Base-by-base conservation (phyloP, 257 asterid species). In the Jacaranda copaia region DNA sequence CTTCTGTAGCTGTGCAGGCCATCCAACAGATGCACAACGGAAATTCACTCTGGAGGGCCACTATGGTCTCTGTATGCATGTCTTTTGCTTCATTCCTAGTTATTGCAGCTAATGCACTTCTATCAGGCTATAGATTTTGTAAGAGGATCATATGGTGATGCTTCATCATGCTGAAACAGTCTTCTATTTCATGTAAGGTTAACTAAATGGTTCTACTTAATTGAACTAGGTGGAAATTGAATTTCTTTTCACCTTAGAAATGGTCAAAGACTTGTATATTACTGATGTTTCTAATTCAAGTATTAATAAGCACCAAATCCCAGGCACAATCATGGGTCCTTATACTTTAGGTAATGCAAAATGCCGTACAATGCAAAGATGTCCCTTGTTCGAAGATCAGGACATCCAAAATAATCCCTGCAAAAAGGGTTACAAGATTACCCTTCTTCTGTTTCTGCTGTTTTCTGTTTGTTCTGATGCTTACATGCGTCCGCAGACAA, bases 91-190 rank as follows among this genome's bases (percentile, higher is more conserved):
- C 92, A 45, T 87, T 88, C 87, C 38, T 85, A 53, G 82, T 89
- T 72, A 66, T 81, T 59, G 92, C 84, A 39, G 73, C 75, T 60
- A 75, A 80, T 58, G 89, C 87, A 67, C 81, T 87, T 72, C 61
- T 92, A 75, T 92, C 97, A 48, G 96, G 97, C 66, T 88, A 89
- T 85, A 89, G 79, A 76, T 77, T 91, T n/a, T 91, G 89, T 74
- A 91, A 91, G 81, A 91, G 97, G 80, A 84, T 91, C 67, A 87
- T 82, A 63, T 89, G 91, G 93, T 90, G 79, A 85, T 76, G 55
- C 53, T 62, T 40, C 75, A 43, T 8, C 12, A 51, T n/a, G 19
- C 57, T 65, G 68, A 65, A 13, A 35, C 18, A 52, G 52, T 16
- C 48, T 39, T 5, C 72, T 40, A 68, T 49, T 60, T 52, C 38